These are phyloP conservation scores for Cairneyella variabilis DNA, from an alignment of 495 filamentous ascomycete genomes.

Conservation along the genomic window DNA sequence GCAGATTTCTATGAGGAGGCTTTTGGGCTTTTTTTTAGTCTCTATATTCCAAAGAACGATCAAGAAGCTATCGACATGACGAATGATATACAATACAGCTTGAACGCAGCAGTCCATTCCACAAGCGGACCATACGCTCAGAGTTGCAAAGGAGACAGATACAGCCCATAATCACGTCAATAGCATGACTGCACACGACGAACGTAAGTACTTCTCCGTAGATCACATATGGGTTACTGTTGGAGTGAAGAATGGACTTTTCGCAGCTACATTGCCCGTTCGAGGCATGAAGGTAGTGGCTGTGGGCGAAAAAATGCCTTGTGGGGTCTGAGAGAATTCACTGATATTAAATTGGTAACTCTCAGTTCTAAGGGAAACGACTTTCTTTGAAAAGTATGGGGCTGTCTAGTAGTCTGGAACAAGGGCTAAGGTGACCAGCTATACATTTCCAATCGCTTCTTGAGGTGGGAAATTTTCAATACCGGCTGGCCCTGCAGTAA, in stretches of 20 bases:
- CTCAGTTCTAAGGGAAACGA: background rate
- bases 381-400: no score
- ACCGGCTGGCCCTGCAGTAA: no score
- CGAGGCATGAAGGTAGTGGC: background rate
- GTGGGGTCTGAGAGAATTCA: background rate
- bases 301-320: background rate
- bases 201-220: background rate
- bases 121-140: background rate
- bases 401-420: no score
- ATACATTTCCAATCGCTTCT: no score
- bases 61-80: background rate
- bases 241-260: no score
- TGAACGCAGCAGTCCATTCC: background rate
- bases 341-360: background rate
- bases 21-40: background rate
- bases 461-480: no score
- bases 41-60: background rate
- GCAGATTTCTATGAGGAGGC: background rate
- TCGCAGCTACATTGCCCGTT: background rate
- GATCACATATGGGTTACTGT: no score
- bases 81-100: background rate
- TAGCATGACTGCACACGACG: background rate
- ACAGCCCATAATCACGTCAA: background rate
- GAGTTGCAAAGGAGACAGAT: background rate
- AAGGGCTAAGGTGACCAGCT: no score